These are phyloP conservation scores for Ettlia oleoabundans DNA, from an alignment of 139 green algal species.

Conservation along the genomic window DNA sequence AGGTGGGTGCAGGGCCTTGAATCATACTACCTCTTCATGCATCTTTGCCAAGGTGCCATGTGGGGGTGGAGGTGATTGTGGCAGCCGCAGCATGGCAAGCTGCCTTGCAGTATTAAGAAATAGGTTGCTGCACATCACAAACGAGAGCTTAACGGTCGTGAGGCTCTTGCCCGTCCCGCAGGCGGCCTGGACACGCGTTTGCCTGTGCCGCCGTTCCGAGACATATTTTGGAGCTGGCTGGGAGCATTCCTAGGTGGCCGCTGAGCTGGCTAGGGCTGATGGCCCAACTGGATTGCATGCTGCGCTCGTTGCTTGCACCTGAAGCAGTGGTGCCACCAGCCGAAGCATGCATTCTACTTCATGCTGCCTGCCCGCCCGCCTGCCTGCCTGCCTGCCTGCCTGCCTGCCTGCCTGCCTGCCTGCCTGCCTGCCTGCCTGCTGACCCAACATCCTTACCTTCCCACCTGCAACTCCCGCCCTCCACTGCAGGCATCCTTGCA, in stretches of 20 bases:
- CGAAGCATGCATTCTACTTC: no score
- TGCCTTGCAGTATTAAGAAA: no score
- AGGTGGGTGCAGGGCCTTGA: neutral
- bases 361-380: neutral
- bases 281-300: neutral
- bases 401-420: neutral
- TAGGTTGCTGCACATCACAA: no score
- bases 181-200: conserved; percentile 41
- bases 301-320: neutral
- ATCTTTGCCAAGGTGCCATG: no score
- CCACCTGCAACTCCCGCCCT: neutral
- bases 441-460: neutral
- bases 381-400: neutral
- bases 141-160: no score
- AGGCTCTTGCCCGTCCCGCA: neutral
- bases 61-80: no score
- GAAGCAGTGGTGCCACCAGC: neutral
- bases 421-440: neutral
- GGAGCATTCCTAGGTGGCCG: conserved; percentile 36
- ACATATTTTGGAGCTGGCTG: conserved; percentile 41
- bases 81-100: no score
- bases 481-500: conserved; percentile 30
- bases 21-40: no score
- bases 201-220: conserved; percentile 11
- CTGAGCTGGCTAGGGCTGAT: neutral